These are phyloP conservation scores for Castanea sativa DNA, from an alignment of 306 rosid species.

Conservation along the genomic window DNA sequence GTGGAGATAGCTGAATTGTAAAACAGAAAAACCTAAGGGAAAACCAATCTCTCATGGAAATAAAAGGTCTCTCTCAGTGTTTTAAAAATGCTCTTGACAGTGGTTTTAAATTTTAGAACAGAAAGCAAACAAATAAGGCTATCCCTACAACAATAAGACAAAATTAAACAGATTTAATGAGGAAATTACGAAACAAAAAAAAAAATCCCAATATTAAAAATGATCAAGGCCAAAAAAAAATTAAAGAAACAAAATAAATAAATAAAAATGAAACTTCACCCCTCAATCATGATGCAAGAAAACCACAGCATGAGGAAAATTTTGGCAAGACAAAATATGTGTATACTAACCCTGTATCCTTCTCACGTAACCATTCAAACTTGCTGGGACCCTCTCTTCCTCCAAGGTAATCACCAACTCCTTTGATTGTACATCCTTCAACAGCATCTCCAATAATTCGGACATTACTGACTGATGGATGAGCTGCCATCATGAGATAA, in stretches of 20 bases:
- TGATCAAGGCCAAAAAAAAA: conserved; percentile 7
- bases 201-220: background rate
- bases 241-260: conserved; percentile 2
- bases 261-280: conserved; percentile 7
- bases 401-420: conserved; percentile 93
- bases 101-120: background rate
- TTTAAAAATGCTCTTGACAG: background rate
- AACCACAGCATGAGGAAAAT: conserved; percentile 1
- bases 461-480: conserved; percentile 82
- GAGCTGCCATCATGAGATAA: conserved; percentile 51
- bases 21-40: conserved; percentile 3
- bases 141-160: background rate
- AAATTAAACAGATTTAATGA: background rate
- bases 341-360: conserved; percentile 69
- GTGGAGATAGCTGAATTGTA: conserved; percentile 16
- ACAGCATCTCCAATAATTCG: conserved; percentile 76
- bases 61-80: background rate
- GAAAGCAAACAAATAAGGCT: background rate
- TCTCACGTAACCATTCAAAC: conserved; percentile 88
- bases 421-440: conserved; percentile 77
- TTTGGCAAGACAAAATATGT: conserved; percentile 1
- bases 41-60: background rate
- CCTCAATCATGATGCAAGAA: conserved; percentile 17
- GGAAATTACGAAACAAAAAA: background rate
- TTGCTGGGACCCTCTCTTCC: conserved; percentile 99